Percentiles rank a stretch among this genome's conserved stretches.
Evolutionary conservation across 2,329 filamentous ascomycete species (phyloP).

Genomic region (Aspergillus pseudoviridinutans): DNA sequence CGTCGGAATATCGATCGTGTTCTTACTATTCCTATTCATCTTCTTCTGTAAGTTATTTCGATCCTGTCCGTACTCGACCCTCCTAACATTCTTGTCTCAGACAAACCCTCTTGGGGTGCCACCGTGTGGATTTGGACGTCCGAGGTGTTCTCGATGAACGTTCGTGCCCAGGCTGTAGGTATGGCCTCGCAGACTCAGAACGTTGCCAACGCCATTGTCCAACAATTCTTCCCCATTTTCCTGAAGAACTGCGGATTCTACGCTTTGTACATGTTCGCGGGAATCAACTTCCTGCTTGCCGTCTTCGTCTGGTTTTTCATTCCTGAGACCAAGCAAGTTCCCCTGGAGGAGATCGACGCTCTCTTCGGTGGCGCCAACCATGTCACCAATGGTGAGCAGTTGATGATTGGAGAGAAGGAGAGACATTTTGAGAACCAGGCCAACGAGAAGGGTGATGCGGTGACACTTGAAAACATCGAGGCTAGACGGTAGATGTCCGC

Average conservation of each 20-base stretch:
- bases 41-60: conserved; percentile 34
- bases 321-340: conserved; percentile 49
- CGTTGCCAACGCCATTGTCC: conserved; percentile 63
- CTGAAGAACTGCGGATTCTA: conserved; percentile 56
- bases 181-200: conserved; percentile 62
- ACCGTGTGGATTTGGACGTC: conserved; percentile 69
- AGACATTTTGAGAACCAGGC: conserved; percentile 2
- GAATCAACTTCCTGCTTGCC: conserved; percentile 49
- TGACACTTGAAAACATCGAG: conserved; percentile 2
- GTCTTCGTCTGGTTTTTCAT: conserved; percentile 50
- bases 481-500: background rate
- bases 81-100: conserved; percentile 29
- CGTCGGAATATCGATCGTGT: conserved; percentile 65
- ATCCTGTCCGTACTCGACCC: conserved; percentile 4
- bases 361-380: conserved; percentile 38
- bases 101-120: conserved; percentile 67
- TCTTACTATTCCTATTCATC: conserved; percentile 63
- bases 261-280: conserved; percentile 54
- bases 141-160: conserved; percentile 67
- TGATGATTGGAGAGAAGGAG: conserved; percentile 24
- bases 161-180: conserved; percentile 66
- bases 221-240: conserved; percentile 68
- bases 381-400: conserved; percentile 29
- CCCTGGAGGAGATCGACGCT: conserved; percentile 37
- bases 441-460: conserved; percentile 8